Conservation (phyloP, 2,329 filamentous ascomycete genomes). For the Pseudogymnoascus sp. region DNA sequence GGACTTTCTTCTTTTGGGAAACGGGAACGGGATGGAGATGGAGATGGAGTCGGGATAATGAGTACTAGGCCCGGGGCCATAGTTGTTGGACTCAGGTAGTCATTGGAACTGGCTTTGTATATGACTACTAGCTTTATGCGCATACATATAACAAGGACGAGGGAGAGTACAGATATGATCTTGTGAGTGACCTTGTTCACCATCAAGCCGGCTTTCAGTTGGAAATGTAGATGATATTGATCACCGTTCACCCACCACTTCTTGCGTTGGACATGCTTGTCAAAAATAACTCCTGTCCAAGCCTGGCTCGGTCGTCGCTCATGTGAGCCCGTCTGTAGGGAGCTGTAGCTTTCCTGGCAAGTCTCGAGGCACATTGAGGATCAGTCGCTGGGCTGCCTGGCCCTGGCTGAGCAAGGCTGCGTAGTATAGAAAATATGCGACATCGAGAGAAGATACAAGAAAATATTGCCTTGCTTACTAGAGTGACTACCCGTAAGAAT, state of each 20-base stretch:
- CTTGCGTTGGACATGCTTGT: background rate
- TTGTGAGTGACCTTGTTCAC: conserved; percentile 1
- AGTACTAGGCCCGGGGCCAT: background rate
- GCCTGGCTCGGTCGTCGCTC: no score
- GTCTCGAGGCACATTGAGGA: background rate
- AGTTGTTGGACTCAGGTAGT: background rate
- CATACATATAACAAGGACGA: background rate
- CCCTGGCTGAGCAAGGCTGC: background rate
- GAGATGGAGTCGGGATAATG: background rate
- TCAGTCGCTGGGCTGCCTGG: background rate
- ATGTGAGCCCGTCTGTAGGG: background rate
- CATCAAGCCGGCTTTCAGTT: background rate
- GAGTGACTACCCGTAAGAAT: no score
- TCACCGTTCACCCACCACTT: background rate
- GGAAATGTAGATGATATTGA: background rate
- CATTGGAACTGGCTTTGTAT: background rate
- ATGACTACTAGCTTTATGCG: conserved; percentile 7
- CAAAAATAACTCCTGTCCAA: background rate
- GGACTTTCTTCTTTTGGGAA: background rate
- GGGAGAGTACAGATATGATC: background rate
- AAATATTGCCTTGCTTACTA: background rate
- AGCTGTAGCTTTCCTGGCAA: background rate
- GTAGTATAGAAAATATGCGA: background rate
- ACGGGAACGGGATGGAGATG: background rate
- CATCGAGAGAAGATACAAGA: background rate